Evolutionary conservation across 2,329 filamentous ascomycete genomes (phyloP).

Genomic region (Mycocentrospora acerina): DNA sequence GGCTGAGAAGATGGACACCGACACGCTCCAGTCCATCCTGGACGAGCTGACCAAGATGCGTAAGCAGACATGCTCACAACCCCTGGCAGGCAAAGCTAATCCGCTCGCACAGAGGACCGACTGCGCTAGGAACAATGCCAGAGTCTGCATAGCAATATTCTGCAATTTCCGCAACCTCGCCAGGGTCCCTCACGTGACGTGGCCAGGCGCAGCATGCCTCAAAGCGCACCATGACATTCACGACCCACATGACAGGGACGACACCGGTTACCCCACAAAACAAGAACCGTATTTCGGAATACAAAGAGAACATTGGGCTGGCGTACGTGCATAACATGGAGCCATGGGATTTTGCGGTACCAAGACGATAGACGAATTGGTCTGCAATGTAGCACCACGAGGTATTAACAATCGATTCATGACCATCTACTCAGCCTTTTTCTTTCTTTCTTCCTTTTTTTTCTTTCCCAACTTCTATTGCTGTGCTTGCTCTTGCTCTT

Average conservation of each 20-base stretch:
- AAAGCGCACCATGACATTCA: too few species aligned
- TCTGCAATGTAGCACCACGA: not conserved
- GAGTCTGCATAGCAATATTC: too few species aligned
- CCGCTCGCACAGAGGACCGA: slow-evolving; percentile 5
- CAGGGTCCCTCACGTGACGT: too few species aligned
- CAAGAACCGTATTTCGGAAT: too few species aligned
- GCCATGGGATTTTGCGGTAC: slow-evolving; percentile 1
- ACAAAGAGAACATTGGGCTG: not conserved
- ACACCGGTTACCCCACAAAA: too few species aligned
- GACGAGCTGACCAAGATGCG: slow-evolving; percentile 86
- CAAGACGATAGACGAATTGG: not conserved
- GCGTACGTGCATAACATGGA: not conserved
- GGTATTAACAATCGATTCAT: not conserved
- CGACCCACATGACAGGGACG: too few species aligned
- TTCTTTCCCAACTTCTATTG: too few species aligned
- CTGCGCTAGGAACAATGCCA: slow-evolving; percentile 1
- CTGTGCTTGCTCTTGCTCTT: too few species aligned
- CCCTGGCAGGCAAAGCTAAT: too few species aligned
- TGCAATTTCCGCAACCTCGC: too few species aligned
- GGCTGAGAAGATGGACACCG: slow-evolving; percentile 85
- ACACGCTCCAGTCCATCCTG: slow-evolving; percentile 82
- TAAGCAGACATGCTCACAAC: slow-evolving; percentile 24
- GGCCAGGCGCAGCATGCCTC: too few species aligned
- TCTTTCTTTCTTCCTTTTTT: too few species aligned
- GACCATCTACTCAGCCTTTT: not conserved